Conservation (phyloP, 2,329 filamentous ascomycete genomes). For the Metarhizium brunneum region DNA sequence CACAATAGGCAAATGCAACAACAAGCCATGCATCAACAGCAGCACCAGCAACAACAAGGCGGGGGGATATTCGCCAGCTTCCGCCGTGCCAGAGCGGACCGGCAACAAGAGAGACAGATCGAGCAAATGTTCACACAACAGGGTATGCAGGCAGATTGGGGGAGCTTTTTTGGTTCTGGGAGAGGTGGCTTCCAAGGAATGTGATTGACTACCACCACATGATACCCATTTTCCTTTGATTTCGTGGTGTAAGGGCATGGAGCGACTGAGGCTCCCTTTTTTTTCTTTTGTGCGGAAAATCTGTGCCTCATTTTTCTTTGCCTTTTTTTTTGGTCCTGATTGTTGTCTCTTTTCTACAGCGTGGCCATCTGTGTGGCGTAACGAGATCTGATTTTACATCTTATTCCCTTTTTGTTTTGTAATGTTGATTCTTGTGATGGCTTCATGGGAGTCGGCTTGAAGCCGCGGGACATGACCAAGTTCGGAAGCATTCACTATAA, state of each 20-base stretch:
- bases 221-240: constrained; percentile 27
- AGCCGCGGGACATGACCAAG: neutral
- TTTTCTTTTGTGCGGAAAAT: neutral
- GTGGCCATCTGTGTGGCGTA: neutral
- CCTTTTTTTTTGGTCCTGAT: neutral
- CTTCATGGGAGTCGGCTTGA: neutral
- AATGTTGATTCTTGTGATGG: neutral
- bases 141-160: constrained; percentile 36
- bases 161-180: constrained; percentile 35
- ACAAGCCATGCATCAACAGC: constrained; percentile 5
- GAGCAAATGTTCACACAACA: constrained; percentile 41
- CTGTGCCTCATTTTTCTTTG: neutral
- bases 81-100: constrained; percentile 15
- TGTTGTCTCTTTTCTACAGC: neutral
- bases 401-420: neutral
- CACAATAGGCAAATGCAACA: constrained; percentile 9
- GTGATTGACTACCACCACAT: constrained; percentile 24
- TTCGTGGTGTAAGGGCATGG: constrained; percentile 4
- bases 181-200: constrained; percentile 33
- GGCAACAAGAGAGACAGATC: constrained; percentile 30
- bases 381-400: neutral
- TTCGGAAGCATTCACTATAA: neutral
- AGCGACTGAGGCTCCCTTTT: neutral
- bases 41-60: constrained; percentile 14
- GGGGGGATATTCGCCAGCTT: constrained; percentile 19